Conservation (phyloP, 139 green algal genomes). For the Micromonas pusilla region DNA sequence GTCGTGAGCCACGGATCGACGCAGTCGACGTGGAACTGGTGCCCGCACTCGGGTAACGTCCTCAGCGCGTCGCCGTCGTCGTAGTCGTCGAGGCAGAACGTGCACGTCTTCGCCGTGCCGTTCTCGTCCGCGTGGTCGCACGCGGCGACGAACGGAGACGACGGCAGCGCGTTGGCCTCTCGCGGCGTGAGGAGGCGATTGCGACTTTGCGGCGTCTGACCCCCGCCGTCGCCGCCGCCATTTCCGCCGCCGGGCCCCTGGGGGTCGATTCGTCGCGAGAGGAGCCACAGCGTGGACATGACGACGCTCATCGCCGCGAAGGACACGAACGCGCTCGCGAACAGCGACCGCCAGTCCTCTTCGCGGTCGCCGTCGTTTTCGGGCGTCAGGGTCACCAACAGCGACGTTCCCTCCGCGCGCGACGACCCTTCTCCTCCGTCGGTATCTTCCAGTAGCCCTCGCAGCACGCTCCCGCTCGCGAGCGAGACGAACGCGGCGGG, state of each 20-base stretch:
- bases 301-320: not conserved
- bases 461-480: not conserved
- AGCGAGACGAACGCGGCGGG: not conserved
- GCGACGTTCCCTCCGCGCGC: not conserved
- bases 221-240: not conserved
- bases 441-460: not conserved
- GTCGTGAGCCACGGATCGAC: constrained; percentile 22
- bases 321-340: not conserved
- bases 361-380: not conserved
- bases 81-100: constrained; percentile 16
- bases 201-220: too few relatives aligned
- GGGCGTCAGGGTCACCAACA: not conserved
- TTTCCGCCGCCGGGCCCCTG: not conserved
- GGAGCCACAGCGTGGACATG: not conserved
- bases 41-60: constrained; percentile 17
- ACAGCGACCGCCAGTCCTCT: not conserved
- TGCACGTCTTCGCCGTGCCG: not conserved
- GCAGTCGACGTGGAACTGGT: constrained; percentile 35
- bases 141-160: too few relatives aligned
- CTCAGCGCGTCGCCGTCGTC: not conserved
- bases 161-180: too few relatives aligned
- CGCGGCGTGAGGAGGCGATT: too few relatives aligned
- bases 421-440: too few relatives aligned
- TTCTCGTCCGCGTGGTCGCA: not conserved
- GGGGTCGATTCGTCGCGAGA: not conserved